Conservation (phyloP, 2,329 filamentous ascomycete genomes). For the Fusarium circinatum region DNA sequence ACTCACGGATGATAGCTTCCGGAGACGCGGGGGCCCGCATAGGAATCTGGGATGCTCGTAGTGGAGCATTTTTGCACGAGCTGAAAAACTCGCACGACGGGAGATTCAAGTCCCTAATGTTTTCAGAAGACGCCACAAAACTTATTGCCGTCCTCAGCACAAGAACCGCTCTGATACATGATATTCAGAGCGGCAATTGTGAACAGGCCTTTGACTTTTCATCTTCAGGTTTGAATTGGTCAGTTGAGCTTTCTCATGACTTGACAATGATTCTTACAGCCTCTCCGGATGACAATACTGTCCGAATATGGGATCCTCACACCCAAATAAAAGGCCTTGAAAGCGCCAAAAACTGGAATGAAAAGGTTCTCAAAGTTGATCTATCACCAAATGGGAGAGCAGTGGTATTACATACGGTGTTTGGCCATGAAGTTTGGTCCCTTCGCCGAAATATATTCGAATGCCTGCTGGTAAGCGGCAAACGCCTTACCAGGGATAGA, state of each 20-base stretch:
- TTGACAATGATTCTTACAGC: background rate
- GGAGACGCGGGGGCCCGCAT: accelerated
- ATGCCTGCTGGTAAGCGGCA: background rate
- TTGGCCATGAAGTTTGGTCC: accelerated
- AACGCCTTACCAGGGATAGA: accelerated
- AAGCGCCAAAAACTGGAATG: accelerated
- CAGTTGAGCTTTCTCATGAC: background rate
- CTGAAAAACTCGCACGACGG: accelerated
- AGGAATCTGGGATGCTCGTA: background rate
- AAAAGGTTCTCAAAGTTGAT: accelerated
- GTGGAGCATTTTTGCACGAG: background rate
- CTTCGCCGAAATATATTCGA: background rate
- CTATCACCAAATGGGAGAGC: background rate
- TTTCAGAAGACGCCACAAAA: background rate
- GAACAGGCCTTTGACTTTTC: background rate
- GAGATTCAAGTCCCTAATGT: accelerated
- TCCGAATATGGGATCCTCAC: background rate
- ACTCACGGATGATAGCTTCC: background rate
- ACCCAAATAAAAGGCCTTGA: accelerated
- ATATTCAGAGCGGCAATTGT: accelerated
- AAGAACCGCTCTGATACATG: background rate
- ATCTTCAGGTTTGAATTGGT: accelerated
- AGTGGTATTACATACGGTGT: accelerated
- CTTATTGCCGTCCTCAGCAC: background rate
- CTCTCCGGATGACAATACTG: background rate